phyloP scores from a whole-genome alignment of 1,139 yeast species.

The Zygosaccharomyces pseudobailii region DNA sequence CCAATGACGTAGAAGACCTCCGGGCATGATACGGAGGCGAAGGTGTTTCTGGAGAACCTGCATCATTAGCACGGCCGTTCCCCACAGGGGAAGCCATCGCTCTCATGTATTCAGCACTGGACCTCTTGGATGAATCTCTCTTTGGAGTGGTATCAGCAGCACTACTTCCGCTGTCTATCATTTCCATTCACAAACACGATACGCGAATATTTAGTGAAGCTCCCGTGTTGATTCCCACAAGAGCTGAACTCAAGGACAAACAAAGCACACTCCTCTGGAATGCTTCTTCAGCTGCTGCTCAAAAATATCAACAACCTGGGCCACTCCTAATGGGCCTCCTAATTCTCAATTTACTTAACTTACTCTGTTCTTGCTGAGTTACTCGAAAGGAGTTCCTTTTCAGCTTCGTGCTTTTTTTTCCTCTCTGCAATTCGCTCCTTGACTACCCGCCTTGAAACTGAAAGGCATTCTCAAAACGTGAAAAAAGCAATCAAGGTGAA shows the following conservation, averaged over 20 bases:
- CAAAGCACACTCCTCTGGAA: background rate
- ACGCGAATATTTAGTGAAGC: background rate
- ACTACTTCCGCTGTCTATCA: constrained; percentile 8
- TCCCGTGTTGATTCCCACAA: background rate
- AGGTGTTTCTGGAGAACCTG: constrained; percentile 22
- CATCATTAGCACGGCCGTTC: constrained; percentile 6
- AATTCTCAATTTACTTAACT: background rate
- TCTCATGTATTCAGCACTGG: constrained; percentile 14
- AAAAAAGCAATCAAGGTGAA: background rate
- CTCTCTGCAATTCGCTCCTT: constrained; percentile 1
- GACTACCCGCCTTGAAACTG: constrained; percentile 1
- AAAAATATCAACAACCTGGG: background rate
- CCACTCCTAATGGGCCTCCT: background rate
- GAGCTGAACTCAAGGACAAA: background rate
- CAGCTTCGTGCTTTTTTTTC: constrained; percentile 1
- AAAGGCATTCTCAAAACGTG: background rate
- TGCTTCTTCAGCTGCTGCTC: background rate
- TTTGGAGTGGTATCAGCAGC: constrained; percentile 12
- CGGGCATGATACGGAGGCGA: constrained; percentile 19
- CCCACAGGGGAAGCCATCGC: constrained; percentile 13
- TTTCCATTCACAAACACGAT: constrained; percentile 2
- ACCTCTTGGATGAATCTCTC: constrained; percentile 11
- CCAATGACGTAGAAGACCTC: constrained; percentile 22
- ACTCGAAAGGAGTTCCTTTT: constrained; percentile 2
- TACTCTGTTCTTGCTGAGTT: background rate